Evolutionary conservation across 2,329 filamentous ascomycete species (phyloP), one percentile per base, ranked within the genome.

Genomic region (Aspergillus bombycis): DNA sequence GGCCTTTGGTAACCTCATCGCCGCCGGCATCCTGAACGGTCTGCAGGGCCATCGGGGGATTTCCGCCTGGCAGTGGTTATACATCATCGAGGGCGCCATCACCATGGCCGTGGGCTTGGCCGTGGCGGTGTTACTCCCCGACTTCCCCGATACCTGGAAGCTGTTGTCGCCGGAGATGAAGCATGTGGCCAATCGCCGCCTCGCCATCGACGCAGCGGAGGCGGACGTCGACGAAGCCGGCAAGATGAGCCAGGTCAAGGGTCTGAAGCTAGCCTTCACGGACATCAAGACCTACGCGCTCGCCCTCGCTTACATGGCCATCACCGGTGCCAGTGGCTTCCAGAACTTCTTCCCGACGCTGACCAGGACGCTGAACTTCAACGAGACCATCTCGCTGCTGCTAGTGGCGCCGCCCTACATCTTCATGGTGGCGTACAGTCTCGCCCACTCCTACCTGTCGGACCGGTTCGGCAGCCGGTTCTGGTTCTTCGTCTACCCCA

Each of bases 311-410:
- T 84, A 84, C 70, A 79, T 83, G 75, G 75, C 78, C 64, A 82
- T 83, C 63, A 83, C 80, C 3, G 82, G 81, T 10, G 81, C 82
- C 11, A 78, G 79, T 3, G 83, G 83, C 1, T 85, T 86, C 71
- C 83, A 86, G 61, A 85, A 86, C 73, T 88, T 86, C 77, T 86
- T 86, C 73, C 84, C 84, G 0, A 82, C 84, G 0, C 78, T 82
- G 67, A 85, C 78, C 41, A 72, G 65, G 67, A 83, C 82, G 0
- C 75, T 86, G 16, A 75, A 77, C 26, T 81, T 80, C 67, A 71
- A 64, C 66, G 64, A 81, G 30, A 82, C 80, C 36, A 76, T 84
- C 34, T 84, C 84, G 0, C 71, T 86, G 21, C 74, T 86, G 11
- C 79, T 86, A 4, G 81, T 82, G 16, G 83, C 84, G 0, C 84